Evolutionary conservation across 495 filamentous ascomycete species (phyloP).

Genomic region (Penicillium subrubescens): DNA sequence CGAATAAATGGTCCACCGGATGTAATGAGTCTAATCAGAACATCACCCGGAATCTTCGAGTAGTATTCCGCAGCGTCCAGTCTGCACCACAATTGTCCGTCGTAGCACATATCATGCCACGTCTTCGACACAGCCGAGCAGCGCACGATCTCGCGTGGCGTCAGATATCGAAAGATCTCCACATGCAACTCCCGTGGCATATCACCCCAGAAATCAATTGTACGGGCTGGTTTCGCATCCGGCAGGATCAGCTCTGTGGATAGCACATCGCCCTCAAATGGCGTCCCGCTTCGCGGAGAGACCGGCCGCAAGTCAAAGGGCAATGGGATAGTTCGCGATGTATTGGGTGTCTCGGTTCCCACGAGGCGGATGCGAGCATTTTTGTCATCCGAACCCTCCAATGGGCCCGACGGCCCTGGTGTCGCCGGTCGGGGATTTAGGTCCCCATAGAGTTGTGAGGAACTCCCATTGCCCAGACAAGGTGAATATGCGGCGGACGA

Average conservation of each 20-base stretch:
- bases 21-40: constrained; percentile 81
- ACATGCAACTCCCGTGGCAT: constrained; percentile 85
- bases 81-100: constrained; percentile 88
- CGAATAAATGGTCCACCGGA: constrained; percentile 85
- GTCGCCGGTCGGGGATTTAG: constrained; percentile 59
- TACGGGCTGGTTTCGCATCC: constrained; percentile 36
- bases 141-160: constrained; percentile 80
- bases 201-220: constrained; percentile 75
- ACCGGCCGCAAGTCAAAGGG: constrained; percentile 63
- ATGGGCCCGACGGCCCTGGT: constrained; percentile 57
- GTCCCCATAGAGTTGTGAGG: constrained; percentile 62
- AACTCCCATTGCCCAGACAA: constrained; percentile 53
- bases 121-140: constrained; percentile 76
- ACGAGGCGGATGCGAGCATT: constrained; percentile 55
- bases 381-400: constrained; percentile 36
- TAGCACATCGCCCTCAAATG: constrained; percentile 36
- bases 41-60: constrained; percentile 77
- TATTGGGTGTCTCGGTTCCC: constrained; percentile 38
- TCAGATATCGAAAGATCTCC: constrained; percentile 72
- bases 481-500: constrained; percentile 60
- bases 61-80: constrained; percentile 90
- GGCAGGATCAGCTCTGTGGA: constrained; percentile 28
- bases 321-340: constrained; percentile 53
- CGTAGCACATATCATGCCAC: constrained; percentile 87
- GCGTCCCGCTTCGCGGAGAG: constrained; percentile 23